Percentiles rank a stretch among this genome's conserved stretches.
These are phyloP conservation scores for Farysia itapuensis DNA, from an alignment of 1,284 basidiomycete species.

Conservation along the genomic window DNA sequence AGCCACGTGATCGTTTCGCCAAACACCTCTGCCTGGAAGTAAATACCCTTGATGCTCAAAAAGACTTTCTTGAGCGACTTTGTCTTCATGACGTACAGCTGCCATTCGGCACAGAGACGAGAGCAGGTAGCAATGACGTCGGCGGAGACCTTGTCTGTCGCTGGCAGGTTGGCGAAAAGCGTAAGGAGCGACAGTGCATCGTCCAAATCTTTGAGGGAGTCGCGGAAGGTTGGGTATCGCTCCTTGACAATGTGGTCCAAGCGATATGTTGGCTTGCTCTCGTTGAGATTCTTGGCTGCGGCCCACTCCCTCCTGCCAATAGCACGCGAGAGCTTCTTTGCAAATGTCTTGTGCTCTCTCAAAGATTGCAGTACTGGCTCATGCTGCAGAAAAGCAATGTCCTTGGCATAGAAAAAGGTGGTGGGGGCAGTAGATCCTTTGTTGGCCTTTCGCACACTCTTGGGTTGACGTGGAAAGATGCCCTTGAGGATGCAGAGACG, in stretches of 20 bases:
- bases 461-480: constrained; percentile 95
- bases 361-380: constrained; percentile 95
- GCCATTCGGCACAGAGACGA: constrained; percentile 68
- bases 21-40: constrained; percentile 93
- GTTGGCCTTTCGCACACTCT: constrained; percentile 89
- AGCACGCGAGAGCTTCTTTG: constrained; percentile 92
- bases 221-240: constrained; percentile 94
- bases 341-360: constrained; percentile 96
- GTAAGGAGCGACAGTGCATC: constrained; percentile 94
- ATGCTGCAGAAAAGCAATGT: constrained; percentile 95
- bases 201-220: constrained; percentile 93
- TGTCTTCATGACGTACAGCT: constrained; percentile 90
- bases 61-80: constrained; percentile 85
- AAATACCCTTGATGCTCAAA: constrained; percentile 96
- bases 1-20: constrained; percentile 95
- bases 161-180: constrained; percentile 72
- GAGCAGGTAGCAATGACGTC: constrained; percentile 88
- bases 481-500: constrained; percentile 97
- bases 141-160: constrained; percentile 71
- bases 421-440: constrained; percentile 96
- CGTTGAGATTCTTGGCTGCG: constrained; percentile 88
- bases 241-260: constrained; percentile 96
- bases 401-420: constrained; percentile 97
- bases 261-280: constrained; percentile 71
- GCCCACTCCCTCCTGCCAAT: constrained; percentile 93